Base-by-base conservation (phyloP, 1,284 basidiomycete species). In the Butyriboletus appendiculatus region DNA sequence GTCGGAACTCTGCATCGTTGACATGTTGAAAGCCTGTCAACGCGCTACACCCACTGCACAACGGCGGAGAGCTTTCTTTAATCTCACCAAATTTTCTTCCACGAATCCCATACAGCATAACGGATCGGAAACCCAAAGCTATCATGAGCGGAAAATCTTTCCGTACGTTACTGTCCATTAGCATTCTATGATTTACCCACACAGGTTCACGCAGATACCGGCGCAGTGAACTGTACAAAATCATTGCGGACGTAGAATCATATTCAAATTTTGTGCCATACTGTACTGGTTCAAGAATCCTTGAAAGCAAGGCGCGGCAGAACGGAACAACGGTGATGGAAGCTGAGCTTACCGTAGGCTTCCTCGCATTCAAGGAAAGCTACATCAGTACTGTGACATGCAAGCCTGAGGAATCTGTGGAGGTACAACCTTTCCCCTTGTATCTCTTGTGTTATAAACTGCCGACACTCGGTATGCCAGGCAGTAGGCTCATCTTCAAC, bases 251-350 rank as follows among this genome's bases (percentile, higher is more conserved):
- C 72, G 90, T 98, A 20, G 82, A 82, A 9, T 88, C 91, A 5
- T 99, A 98, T 72, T 80, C 86, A 12, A 76, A 76, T 47, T 99
- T 98, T 67, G 77, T 99, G 45, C 96, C 96, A 0, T 98, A 94
- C 72, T 98, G 96, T 75, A 85, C 83, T 16, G 75, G 76, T 30
- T 92, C 94, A 2, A 84, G 82, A 24, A 82, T 97, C 41, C 74
- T 95, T 38, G 70, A 70, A 52, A 58, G 49, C 57, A 55, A 52
- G 42, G 39, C 62, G 51, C 50, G 59, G 44, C 63, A 71, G 44
- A 72, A 76, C 50, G 67, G 75, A 58, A 69, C 66, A 20, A 79
- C 76, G 52, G 65, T 79, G 41, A 84, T 95, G 75, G 83, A 94
- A 39, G 95, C 91, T 10, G 93, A 98, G 68, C 76, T 98, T 53